Conservation (phyloP, 495 filamentous ascomycete species). For the Xylaria nigripes region DNA sequence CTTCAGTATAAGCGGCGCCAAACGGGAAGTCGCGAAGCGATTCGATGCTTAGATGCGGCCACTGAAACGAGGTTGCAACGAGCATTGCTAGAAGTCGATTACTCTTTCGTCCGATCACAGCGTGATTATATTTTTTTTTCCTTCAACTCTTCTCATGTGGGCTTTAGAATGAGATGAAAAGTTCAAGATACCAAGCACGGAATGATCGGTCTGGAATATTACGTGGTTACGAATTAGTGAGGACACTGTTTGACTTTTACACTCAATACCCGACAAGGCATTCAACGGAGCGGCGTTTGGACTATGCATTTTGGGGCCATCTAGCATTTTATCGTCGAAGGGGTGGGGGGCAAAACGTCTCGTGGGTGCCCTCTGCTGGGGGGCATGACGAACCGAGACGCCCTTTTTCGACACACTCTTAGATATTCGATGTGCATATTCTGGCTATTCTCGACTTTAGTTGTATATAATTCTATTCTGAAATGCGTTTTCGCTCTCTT, state of each 20-base stretch:
- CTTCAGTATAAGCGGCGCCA: constrained; percentile 35
- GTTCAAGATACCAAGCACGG: background rate
- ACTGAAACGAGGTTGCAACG: background rate
- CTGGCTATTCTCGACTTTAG: constrained; percentile 10
- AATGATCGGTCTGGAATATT: background rate
- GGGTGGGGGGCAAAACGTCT: constrained; percentile 1
- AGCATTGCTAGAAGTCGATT: background rate
- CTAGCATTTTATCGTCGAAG: background rate
- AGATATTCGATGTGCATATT: constrained; percentile 9
- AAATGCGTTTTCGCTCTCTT: background rate
- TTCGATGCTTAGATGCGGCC: constrained; percentile 16
- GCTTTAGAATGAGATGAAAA: background rate
- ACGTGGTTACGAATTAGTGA: constrained; percentile 6
- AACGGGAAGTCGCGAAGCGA: constrained; percentile 3
- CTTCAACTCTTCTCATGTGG: too few relatives aligned
- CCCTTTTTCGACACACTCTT: background rate
- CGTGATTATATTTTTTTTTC: background rate
- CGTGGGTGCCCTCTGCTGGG: background rate
- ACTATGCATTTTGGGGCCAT: constrained; percentile 4
- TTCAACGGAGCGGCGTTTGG: background rate
- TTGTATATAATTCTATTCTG: constrained; percentile 5
- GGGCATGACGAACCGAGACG: background rate
- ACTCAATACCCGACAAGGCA: constrained; percentile 2
- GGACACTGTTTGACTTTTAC: background rate
- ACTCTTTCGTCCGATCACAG: background rate